These are phyloP conservation scores for Lenwebbia sp. DNA, from an alignment of 345 rosid genomes.

Conservation along the genomic window DNA sequence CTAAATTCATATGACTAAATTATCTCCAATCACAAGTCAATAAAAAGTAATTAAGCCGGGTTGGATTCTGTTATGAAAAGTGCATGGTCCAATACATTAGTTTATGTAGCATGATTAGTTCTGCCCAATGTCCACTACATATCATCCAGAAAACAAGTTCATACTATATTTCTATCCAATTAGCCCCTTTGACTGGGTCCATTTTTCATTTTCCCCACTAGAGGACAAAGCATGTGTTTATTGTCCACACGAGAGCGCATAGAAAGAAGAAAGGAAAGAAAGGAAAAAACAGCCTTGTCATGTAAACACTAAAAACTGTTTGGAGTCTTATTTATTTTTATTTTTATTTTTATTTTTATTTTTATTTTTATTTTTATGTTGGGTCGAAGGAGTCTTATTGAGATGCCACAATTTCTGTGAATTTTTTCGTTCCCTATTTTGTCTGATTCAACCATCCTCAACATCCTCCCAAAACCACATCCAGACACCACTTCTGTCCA, in stretches of 20 bases:
- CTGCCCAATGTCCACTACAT: not conserved
- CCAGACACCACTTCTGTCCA: slow-evolving; percentile 2
- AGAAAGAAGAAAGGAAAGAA: not conserved
- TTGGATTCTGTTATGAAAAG: not conserved
- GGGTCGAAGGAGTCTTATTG: not conserved
- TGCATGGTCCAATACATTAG: not conserved
- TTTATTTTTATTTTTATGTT: too few relatives aligned
- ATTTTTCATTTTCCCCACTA: not conserved
- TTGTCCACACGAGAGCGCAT: not conserved
- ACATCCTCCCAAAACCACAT: slow-evolving; percentile 18
- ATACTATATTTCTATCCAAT: not conserved
- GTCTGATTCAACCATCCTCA: slow-evolving; percentile 1
- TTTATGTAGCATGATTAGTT: not conserved
- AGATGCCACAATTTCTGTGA: slow-evolving; percentile 16
- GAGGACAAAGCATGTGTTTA: not conserved
- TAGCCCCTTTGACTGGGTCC: not conserved
- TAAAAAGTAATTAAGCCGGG: not conserved
- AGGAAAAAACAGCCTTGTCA: not conserved
- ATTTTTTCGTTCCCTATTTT: slow-evolving; percentile 9
- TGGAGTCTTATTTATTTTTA: not conserved
- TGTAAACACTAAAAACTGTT: not conserved
- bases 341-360: too few relatives aligned
- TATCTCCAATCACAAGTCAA: not conserved
- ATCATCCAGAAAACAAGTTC: not conserved
- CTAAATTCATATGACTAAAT: not conserved